Conservation (phyloP, 805 yeast genomes). For the Cyberlindnera misumaiensis region DNA sequence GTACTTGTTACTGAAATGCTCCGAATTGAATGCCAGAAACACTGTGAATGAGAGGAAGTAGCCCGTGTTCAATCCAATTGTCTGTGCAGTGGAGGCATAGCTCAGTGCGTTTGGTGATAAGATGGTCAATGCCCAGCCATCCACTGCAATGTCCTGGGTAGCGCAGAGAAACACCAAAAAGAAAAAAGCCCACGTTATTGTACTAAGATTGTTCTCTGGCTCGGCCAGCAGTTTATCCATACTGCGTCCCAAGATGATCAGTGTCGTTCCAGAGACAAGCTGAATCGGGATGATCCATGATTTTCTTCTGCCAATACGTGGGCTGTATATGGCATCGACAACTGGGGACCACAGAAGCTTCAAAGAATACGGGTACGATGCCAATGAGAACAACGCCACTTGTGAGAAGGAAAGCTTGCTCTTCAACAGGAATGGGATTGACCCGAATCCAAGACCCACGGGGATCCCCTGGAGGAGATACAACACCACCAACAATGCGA, state of each 20-base stretch:
- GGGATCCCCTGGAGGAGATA: constrained; percentile 95
- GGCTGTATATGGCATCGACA: constrained; percentile 78
- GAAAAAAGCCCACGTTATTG: constrained; percentile 68
- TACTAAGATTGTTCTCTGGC: constrained; percentile 42
- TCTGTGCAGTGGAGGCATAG: constrained; percentile 96
- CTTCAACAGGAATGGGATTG: constrained; percentile 84
- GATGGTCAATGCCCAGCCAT: constrained; percentile 96
- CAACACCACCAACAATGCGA: constrained; percentile 61
- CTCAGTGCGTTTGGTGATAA: constrained; percentile 71
- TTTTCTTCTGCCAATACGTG: constrained; percentile 69
- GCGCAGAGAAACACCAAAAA: constrained; percentile 82
- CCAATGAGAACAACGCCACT: constrained; percentile 84
- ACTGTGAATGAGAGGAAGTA: constrained; percentile 89
- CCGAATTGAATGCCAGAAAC: constrained; percentile 83
- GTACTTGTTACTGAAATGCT: constrained; percentile 87
- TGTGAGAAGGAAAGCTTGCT: constrained; percentile 79
- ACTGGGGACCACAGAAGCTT: constrained; percentile 94
- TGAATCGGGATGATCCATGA: constrained; percentile 96
- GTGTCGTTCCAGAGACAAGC: constrained; percentile 61
- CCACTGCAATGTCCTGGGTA: constrained; percentile 97
- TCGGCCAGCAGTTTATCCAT: constrained; percentile 44
- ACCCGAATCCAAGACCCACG: constrained; percentile 91
- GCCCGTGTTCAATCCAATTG: constrained; percentile 90
- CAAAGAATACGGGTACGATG: constrained; percentile 90
- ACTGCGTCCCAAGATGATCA: constrained; percentile 55